These are phyloP conservation scores for Yarrowia porcina DNA, from an alignment of 805 yeast genomes.

Conservation along the genomic window DNA sequence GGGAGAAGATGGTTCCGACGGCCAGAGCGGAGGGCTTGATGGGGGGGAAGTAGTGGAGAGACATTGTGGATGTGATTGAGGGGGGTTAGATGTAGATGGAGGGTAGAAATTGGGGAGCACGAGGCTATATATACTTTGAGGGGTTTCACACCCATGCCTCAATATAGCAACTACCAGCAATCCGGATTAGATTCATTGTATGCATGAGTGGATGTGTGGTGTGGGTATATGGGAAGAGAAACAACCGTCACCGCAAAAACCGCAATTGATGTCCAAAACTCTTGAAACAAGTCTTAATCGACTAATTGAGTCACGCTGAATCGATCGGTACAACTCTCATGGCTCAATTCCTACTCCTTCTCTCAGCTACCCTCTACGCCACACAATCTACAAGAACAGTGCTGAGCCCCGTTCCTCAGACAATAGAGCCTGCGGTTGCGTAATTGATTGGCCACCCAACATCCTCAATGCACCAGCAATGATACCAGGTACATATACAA, in stretches of 20 bases:
- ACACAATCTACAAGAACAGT: too few species aligned
- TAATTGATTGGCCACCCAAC: neutral
- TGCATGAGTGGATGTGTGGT: neutral
- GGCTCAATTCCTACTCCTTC: too few species aligned
- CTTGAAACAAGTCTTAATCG: too few species aligned
- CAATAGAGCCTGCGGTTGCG: neutral
- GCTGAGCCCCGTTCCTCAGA: neutral
- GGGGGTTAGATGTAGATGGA: too few species aligned
- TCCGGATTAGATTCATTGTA: neutral
- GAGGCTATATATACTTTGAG: slow-evolving; percentile 20
- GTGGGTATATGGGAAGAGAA: too few species aligned
- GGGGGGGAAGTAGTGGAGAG: slow-evolving; percentile 30
- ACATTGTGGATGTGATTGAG: slow-evolving; percentile 28
- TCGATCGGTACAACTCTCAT: neutral
- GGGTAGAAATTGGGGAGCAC: neutral
- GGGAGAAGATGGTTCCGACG: slow-evolving; percentile 42
- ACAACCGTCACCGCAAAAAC: too few species aligned
- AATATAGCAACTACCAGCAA: slow-evolving; percentile 8
- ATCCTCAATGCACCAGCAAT: too few species aligned
- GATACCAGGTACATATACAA: too few species aligned
- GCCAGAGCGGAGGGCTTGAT: slow-evolving; percentile 38
- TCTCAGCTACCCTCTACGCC: too few species aligned
- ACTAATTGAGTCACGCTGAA: too few species aligned
- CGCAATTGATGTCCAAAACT: neutral
- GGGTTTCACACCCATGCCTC: slow-evolving; percentile 1